Percentiles rank a stretch among this genome's conserved stretches.
phyloP scores from a whole-genome alignment of 257 asterid species.

The Osmanthus fragrans region DNA sequence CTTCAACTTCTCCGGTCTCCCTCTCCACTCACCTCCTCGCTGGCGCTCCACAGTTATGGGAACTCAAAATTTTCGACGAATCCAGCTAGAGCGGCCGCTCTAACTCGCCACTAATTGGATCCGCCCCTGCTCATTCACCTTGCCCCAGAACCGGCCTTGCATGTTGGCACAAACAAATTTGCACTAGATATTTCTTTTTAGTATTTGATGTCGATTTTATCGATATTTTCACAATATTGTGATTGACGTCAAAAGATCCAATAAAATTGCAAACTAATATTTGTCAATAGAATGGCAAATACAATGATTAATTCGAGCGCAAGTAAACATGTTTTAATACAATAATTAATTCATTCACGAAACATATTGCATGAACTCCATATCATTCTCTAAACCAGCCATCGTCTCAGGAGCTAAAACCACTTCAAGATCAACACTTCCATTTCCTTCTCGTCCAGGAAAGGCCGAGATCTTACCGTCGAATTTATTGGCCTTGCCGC shows the following conservation, averaged over 20 bases:
- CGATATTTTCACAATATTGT: background rate
- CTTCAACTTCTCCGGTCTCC: too few species aligned
- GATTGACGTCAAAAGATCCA: background rate
- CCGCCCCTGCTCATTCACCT: too few species aligned
- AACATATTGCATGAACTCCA: slow-evolving; percentile 80
- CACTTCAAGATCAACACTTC: slow-evolving; percentile 92
- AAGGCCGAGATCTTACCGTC: slow-evolving; percentile 98
- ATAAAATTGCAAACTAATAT: background rate
- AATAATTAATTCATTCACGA: slow-evolving; percentile 25
- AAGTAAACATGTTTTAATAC: background rate
- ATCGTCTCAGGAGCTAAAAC: slow-evolving; percentile 80
- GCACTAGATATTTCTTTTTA: slow-evolving; percentile 26
- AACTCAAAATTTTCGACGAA: too few species aligned
- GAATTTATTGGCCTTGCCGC: slow-evolving; percentile 89
- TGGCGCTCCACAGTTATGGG: too few species aligned
- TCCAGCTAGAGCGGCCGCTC: too few species aligned
- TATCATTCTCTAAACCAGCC: slow-evolving; percentile 65
- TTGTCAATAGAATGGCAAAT: background rate
- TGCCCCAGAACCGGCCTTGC: too few species aligned
- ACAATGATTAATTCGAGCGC: background rate
- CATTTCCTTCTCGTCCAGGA: slow-evolving; percentile 77
- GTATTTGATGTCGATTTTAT: background rate
- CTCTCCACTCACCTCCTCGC: too few species aligned
- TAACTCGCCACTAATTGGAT: too few species aligned
- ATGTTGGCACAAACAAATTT: slow-evolving; percentile 13